phyloP scores from a whole-genome alignment of 257 asterid species.

The Scutellaria baicalensis region DNA sequence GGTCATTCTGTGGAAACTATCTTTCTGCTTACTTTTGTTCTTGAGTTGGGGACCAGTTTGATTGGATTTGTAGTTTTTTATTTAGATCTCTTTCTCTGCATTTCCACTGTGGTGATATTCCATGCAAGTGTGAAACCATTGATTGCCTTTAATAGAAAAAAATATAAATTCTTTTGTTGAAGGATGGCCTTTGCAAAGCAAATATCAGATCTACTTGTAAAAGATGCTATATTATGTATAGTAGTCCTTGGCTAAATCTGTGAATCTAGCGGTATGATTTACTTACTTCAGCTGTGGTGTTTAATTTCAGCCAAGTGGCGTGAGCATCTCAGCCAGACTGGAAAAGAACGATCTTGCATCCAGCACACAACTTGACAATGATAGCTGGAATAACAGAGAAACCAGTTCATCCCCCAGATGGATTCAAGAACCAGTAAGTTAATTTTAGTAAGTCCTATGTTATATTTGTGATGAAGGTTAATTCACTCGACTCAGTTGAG shows the following conservation, averaged over 20 bases:
- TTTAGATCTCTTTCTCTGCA: neutral
- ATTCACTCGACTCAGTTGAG: neutral
- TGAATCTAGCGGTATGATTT: neutral
- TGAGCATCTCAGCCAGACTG: conserved; percentile 26
- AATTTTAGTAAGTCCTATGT: neutral
- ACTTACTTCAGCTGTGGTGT: conserved; percentile 24
- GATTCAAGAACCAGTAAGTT: conserved; percentile 54
- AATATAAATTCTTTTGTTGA: neutral
- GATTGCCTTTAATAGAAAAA: neutral
- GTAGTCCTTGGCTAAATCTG: neutral
- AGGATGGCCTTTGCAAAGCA: neutral
- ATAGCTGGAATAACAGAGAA: conserved; percentile 15
- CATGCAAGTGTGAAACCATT: neutral
- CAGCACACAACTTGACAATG: conserved; percentile 18
- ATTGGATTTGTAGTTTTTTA: neutral
- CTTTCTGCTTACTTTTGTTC: neutral
- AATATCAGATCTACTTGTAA: neutral
- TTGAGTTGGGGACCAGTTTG: neutral
- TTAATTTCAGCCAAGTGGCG: conserved; percentile 39
- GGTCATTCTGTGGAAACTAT: neutral
- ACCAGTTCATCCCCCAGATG: conserved; percentile 28
- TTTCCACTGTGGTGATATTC: neutral
- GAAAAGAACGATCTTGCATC: conserved; percentile 25
- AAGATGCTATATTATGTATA: neutral
- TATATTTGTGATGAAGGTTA: neutral